Conservation (phyloP, 257 asterid species). For the Solanum chmielewskii region DNA sequence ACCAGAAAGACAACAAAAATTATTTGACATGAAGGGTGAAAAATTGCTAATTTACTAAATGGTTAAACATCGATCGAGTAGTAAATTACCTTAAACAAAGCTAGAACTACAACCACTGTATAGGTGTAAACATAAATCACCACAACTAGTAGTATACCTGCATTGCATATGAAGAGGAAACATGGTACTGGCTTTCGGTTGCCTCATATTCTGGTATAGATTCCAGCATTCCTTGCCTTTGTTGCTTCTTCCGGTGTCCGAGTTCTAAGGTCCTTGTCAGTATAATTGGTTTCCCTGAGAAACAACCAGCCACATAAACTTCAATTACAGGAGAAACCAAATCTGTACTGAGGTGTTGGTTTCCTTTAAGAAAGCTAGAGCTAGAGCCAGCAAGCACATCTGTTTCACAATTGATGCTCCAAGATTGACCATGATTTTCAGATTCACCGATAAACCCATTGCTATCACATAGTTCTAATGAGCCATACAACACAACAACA, state of each 20-base stretch:
- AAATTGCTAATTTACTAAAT: background rate
- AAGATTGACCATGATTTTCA: conserved; percentile 21
- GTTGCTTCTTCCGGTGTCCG: conserved; percentile 40
- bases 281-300: conserved; percentile 46
- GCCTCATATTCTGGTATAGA: conserved; percentile 58
- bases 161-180: conserved; percentile 12
- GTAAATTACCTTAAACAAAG: background rate
- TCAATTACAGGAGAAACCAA: conserved; percentile 36
- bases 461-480: conserved; percentile 22
- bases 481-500: conserved; percentile 39
- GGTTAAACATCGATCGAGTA: background rate
- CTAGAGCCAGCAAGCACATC: conserved; percentile 13
- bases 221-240: conserved; percentile 44
- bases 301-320: conserved; percentile 65
- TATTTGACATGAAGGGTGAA: background rate
- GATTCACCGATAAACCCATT: conserved; percentile 25
- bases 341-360: conserved; percentile 11
- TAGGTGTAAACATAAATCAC: background rate
- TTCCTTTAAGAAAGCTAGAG: conserved; percentile 19
- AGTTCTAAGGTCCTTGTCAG: conserved; percentile 45
- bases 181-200: conserved; percentile 14
- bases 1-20: background rate
- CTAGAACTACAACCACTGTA: background rate
- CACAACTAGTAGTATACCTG: conserved; percentile 22
- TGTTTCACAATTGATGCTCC: conserved; percentile 50